Conservation (phyloP, 257 asterid genomes). For the Handroanthus guayacan region DNA sequence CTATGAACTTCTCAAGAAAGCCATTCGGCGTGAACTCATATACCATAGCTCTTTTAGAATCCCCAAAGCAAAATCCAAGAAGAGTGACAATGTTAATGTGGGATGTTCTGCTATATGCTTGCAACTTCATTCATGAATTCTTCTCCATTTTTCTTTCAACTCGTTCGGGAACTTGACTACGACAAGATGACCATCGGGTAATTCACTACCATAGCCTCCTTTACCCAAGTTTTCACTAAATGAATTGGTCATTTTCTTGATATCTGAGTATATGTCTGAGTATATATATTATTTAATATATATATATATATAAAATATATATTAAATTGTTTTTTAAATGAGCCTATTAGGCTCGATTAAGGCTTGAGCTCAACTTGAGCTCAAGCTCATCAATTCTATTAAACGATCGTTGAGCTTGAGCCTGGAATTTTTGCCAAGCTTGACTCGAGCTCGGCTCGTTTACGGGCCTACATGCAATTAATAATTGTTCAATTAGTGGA, state of each 20-base stretch:
- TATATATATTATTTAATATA: no score
- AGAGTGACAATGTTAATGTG: conserved; percentile 47
- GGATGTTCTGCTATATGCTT: conserved; percentile 49
- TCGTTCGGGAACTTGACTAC: conserved; percentile 46
- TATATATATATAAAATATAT: no score
- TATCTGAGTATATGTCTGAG: conserved; percentile 24
- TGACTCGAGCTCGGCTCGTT: no score
- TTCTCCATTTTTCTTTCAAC: background rate
- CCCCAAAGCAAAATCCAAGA: conserved; percentile 44
- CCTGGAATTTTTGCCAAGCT: no score
- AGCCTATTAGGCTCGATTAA: no score
- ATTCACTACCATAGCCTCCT: conserved; percentile 47
- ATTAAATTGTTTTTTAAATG: background rate
- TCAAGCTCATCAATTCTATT: no score
- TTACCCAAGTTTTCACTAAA: conserved; percentile 40
- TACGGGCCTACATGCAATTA: no score
- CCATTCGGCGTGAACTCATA: conserved; percentile 56
- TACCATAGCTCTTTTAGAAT: conserved; percentile 42
- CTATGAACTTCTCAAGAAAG: conserved; percentile 44
- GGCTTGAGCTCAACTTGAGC: no score
- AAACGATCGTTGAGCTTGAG: no score
- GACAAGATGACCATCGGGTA: conserved; percentile 35
- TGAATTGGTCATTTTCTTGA: conserved; percentile 38
- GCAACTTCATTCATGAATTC: conserved; percentile 18
- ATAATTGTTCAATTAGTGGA: no score